A percentile compares a stretch with the other conserved stretches of the same genome.
Conservation (phyloP, 169 alveolate species). For the Plasmodium vivax region DNA sequence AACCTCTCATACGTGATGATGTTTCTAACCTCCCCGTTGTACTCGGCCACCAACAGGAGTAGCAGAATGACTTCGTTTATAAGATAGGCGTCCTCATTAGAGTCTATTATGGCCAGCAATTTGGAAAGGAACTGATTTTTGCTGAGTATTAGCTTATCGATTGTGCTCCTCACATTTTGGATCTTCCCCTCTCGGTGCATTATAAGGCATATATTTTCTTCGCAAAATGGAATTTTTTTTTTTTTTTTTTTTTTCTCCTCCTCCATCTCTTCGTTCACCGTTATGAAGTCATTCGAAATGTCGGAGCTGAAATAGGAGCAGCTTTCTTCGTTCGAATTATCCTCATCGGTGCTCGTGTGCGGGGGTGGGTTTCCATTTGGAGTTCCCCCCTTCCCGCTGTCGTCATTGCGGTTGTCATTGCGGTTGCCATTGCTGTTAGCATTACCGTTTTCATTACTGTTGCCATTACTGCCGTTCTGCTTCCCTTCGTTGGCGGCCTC, state of each 20-base stretch:
- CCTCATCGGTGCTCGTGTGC: background rate
- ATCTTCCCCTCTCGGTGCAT: constrained; percentile 18
- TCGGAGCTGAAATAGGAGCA: constrained; percentile 24
- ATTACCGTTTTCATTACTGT: background rate
- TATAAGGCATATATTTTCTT: constrained; percentile 45
- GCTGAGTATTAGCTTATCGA: constrained; percentile 38
- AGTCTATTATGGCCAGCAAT: constrained; percentile 3
- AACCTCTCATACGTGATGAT: constrained; percentile 53
- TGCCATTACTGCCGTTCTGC: background rate
- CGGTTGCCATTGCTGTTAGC: background rate
- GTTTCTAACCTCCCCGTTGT: constrained; percentile 35
- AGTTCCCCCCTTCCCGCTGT: background rate
- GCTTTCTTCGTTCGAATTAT: background rate
- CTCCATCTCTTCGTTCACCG: constrained; percentile 19
- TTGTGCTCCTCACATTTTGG: constrained; percentile 33
- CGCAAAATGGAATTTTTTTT: constrained; percentile 17
- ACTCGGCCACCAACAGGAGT: constrained; percentile 14
- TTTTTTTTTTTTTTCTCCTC: constrained; percentile 4
- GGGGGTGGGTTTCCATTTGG: background rate
- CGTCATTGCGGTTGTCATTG: background rate
- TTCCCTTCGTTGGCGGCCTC: background rate
- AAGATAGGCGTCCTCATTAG: constrained; percentile 64
- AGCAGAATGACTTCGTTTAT: constrained; percentile 52
- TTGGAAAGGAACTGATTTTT: constrained; percentile 23
- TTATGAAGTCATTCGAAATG: constrained; percentile 13